Evolutionary conservation across 2,329 filamentous ascomycete species (phyloP).

Genomic region (Colletotrichum falcatum): DNA sequence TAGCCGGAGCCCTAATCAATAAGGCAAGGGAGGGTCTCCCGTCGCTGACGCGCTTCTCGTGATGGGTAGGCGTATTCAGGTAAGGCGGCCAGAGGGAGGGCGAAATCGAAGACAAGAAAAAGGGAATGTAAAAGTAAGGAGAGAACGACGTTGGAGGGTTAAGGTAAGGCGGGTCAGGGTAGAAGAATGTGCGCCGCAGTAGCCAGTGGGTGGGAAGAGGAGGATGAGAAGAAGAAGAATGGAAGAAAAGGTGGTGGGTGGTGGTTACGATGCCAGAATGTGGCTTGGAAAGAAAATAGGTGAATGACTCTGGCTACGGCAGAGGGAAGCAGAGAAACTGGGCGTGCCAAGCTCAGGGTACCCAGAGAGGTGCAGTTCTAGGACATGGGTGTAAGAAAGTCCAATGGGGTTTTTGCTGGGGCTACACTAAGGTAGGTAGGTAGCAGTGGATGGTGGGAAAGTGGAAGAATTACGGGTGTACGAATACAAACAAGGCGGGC

Average conservation of each 20-base stretch:
- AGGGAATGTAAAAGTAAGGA: constrained; percentile 32
- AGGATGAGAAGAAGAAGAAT: constrained; percentile 17
- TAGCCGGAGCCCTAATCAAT: constrained; percentile 43
- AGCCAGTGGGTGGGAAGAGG: constrained; percentile 8
- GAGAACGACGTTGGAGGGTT: constrained; percentile 31
- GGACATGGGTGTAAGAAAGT: constrained; percentile 22
- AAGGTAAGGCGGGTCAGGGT: constrained; percentile 30
- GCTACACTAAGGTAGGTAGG: constrained; percentile 15
- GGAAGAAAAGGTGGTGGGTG: constrained; percentile 20
- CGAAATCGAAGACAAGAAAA: constrained; percentile 17
- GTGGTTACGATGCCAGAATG: constrained; percentile 27
- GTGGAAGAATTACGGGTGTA: constrained; percentile 13
- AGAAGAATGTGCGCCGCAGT: constrained; percentile 10
- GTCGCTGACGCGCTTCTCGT: constrained; percentile 26
- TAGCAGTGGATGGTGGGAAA: constrained; percentile 17
- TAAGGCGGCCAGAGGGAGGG: constrained; percentile 19
- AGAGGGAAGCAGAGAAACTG: constrained; percentile 8
- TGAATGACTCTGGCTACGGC: constrained; percentile 14
- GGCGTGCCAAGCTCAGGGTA: constrained; percentile 27
- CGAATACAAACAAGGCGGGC: constrained; percentile 2
- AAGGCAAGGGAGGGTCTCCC: constrained; percentile 14
- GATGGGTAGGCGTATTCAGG: background rate
- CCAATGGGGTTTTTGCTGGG: constrained; percentile 30
- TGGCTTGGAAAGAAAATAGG: constrained; percentile 32
- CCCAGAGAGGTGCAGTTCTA: constrained; percentile 28